Percentiles rank a stretch among this genome's conserved stretches.
Conservation (phyloP, 306 rosid genomes). For the Quercus suber region DNA sequence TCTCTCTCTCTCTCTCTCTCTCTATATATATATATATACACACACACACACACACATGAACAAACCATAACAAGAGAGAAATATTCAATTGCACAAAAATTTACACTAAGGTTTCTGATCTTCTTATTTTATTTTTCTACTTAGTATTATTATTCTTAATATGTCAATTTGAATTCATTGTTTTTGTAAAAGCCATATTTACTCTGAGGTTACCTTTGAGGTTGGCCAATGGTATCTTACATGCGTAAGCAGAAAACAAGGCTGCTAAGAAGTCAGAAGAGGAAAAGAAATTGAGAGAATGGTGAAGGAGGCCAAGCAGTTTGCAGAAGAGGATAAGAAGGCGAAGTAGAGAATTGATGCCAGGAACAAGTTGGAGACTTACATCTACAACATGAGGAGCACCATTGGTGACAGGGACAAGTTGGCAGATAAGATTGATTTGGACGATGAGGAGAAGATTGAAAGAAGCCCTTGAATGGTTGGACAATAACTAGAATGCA, state of each 20-base stretch:
- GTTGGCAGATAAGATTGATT: conserved; percentile 41
- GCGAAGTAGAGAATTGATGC: conserved; percentile 44
- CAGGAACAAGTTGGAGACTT: conserved; percentile 47
- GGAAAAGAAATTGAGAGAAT: conserved; percentile 47
- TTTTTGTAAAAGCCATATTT: no score
- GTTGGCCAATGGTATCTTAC: conserved; percentile 50
- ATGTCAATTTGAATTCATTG: no score
- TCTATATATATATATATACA: no score
- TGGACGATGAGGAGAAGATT: conserved; percentile 47
- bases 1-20: no score
- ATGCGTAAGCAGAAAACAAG: conserved; percentile 53
- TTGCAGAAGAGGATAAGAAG: conserved; percentile 49
- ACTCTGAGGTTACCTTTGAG: conserved; percentile 51
- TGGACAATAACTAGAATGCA: conserved; percentile 27
- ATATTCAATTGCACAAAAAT: no score
- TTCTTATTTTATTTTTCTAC: no score
- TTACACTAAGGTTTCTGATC: no score
- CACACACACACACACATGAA: no score
- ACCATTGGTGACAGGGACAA: conserved; percentile 23
- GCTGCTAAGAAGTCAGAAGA: conserved; percentile 42
- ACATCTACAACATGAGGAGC: conserved; percentile 46
- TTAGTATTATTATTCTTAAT: no score
- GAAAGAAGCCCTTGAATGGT: conserved; percentile 45
- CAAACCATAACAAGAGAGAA: no score
- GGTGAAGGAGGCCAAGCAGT: conserved; percentile 60